Evolutionary conservation across 441 rosid species (phyloP), one percentile per base, ranked within the genome.

Genomic region (Viola pubescens): DNA sequence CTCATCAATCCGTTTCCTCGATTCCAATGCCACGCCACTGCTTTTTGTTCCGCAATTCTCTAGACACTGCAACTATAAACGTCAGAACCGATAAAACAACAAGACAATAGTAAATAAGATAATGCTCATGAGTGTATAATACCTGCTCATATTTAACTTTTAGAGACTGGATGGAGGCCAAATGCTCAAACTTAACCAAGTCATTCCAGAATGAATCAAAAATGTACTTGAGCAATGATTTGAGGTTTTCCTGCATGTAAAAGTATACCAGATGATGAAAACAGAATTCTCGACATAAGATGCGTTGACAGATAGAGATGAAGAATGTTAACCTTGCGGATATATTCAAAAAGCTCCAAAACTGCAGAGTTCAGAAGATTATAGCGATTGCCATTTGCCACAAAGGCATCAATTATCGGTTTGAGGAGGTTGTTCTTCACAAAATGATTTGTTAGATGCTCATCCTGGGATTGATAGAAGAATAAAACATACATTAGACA

Each of bases 101-200:
- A 16, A 48, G 9, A 43, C 43, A 40, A 46, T 47, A 46, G 14
- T 4, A 34, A 78, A 74, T 40, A 12, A 58, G 52, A 45, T 42
- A 12, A 37, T 16, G 47, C 38, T 16, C 59, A 40, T 45, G 66
- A 56, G 61, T 39, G 44, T 26, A 51, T 37, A 71, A 59, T 77
- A 94, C 99, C 98, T 94, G 98, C 75, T 94, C 98, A 46, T 87
- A 94, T 77, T 87, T 89, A 49, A 87, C 81, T 80, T 84, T 91
- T 48, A 94, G 77, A 54, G 92, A 81, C 54, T 84, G 89, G 60
- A 94, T 70, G 48, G 97, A 80, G 56, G 82, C 61, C 70, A 91
- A 75, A 73, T 75, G 67, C 78, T 91, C 96, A 63, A 94, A 94
- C 52, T 73, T 73, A 70, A 79, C 88, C 77, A 94, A 66, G 70